These are phyloP conservation scores for Boletus rufocinnamomeus DNA, from an alignment of 768 basidiomycete species.

Conservation along the genomic window DNA sequence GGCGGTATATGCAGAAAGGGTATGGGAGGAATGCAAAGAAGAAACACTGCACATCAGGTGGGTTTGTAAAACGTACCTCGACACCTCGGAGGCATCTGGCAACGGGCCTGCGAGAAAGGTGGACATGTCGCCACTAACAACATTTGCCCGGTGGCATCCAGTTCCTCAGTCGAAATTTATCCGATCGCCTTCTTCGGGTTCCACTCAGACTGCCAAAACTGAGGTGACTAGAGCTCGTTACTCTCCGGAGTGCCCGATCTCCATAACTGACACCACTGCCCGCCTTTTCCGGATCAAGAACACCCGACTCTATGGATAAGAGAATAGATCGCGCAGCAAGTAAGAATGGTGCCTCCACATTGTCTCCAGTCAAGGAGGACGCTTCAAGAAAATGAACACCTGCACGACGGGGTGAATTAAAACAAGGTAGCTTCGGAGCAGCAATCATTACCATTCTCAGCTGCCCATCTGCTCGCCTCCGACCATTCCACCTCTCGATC, in stretches of 20 bases:
- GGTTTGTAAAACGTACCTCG: slow-evolving; percentile 20
- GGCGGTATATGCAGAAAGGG: slow-evolving; percentile 26
- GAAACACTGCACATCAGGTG: slow-evolving; percentile 10
- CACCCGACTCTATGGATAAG: slow-evolving; percentile 86
- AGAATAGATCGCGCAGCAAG: slow-evolving; percentile 86
- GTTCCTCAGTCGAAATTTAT: slow-evolving; percentile 59
- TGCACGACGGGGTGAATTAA: slow-evolving; percentile 34
- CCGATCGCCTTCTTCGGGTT: slow-evolving; percentile 56
- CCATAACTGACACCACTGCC: slow-evolving; percentile 97
- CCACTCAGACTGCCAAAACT: slow-evolving; percentile 83
- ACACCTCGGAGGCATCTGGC: background rate
- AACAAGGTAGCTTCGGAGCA: slow-evolving; percentile 3
- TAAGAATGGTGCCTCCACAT: slow-evolving; percentile 92
- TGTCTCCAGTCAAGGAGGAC: slow-evolving; percentile 90
- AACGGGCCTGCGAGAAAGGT: slow-evolving; percentile 1
- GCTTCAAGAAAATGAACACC: slow-evolving; percentile 93
- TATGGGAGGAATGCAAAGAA: slow-evolving; percentile 25
- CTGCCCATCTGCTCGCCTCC: slow-evolving; percentile 94
- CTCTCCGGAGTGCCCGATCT: slow-evolving; percentile 86
- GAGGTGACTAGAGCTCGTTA: slow-evolving; percentile 86
- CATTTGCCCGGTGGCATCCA: slow-evolving; percentile 68
- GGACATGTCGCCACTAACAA: slow-evolving; percentile 46
- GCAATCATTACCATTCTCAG: slow-evolving; percentile 75
- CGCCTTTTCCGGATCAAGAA: slow-evolving; percentile 89
- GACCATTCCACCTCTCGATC: slow-evolving; percentile 94